phyloP scores from a whole-genome alignment of 345 rosid genomes.

The Pistacia atlantica region DNA sequence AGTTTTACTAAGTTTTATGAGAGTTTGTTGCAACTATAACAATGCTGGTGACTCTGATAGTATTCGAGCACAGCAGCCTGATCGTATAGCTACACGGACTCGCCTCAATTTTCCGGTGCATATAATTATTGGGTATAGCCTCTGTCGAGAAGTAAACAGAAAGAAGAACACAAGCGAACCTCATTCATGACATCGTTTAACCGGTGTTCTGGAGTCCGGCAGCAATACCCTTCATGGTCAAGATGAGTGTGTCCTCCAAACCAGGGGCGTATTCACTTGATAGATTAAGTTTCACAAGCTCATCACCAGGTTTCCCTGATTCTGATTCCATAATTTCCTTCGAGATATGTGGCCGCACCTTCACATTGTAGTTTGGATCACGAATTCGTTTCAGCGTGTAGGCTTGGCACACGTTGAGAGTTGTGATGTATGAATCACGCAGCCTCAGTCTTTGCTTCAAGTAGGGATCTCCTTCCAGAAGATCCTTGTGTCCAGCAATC shows the following conservation, averaged over 20 bases:
- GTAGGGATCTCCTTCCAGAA: constrained; percentile 95
- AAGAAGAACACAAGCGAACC: neutral
- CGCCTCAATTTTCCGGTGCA: neutral
- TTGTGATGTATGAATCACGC: constrained; percentile 94
- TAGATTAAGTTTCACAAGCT: constrained; percentile 79
- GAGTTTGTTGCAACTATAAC: neutral
- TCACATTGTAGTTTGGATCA: constrained; percentile 78
- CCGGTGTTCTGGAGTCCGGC: constrained; percentile 98
- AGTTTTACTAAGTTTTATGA: neutral
- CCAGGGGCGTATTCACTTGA: constrained; percentile 90
- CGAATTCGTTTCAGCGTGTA: constrained; percentile 92
- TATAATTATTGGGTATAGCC: neutral
- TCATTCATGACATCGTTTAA: constrained; percentile 23
- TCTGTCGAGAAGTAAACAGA: neutral
- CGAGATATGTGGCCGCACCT: constrained; percentile 74
- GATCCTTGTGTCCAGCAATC: constrained; percentile 96
- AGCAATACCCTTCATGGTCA: constrained; percentile 98
- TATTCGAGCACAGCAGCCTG: constrained; percentile 4
- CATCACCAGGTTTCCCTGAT: constrained; percentile 69
- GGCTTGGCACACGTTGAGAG: constrained; percentile 93
- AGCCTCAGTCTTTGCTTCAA: constrained; percentile 91
- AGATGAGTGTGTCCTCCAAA: constrained; percentile 94
- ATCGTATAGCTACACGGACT: neutral
- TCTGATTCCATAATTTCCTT: constrained; percentile 82
- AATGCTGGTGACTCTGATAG: neutral